Evolutionary conservation across 768 basidiomycete species (phyloP).

Genomic region (Stropharia rugosoannulata): DNA sequence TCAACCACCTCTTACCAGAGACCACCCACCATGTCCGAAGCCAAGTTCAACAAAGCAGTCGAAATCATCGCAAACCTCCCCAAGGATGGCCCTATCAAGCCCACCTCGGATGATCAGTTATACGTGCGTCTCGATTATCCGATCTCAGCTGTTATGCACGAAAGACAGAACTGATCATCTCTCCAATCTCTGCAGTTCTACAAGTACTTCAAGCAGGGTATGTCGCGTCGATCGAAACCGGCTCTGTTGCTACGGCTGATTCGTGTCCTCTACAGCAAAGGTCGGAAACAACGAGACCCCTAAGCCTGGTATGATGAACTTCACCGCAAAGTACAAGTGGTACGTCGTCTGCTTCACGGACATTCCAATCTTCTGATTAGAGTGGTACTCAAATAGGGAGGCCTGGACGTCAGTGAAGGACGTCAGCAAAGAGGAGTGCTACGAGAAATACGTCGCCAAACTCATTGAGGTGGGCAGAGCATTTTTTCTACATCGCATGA

Average conservation of each 20-base stretch:
- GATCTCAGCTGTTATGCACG: neutral
- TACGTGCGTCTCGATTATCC: slow-evolving; percentile 48
- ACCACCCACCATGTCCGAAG: slow-evolving; percentile 56
- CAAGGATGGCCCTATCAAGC: slow-evolving; percentile 79
- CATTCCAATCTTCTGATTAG: neutral
- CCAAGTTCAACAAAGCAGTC: slow-evolving; percentile 77
- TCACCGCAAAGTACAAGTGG: slow-evolving; percentile 91
- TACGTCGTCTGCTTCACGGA: slow-evolving; percentile 26
- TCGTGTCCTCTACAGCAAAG: slow-evolving; percentile 45
- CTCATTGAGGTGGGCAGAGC: slow-evolving; percentile 57
- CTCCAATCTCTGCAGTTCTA: slow-evolving; percentile 69
- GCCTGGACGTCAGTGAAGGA: slow-evolving; percentile 84
- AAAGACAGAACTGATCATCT: neutral
- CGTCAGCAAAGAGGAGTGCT: slow-evolving; percentile 68
- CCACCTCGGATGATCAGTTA: slow-evolving; percentile 72
- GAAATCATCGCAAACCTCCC: slow-evolving; percentile 66
- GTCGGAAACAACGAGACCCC: slow-evolving; percentile 67
- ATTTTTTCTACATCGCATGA: neutral
- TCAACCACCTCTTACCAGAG: slow-evolving; percentile 2
- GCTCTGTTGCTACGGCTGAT: neutral
- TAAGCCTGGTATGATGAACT: slow-evolving; percentile 79
- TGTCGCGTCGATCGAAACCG: neutral
- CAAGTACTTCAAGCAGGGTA: slow-evolving; percentile 91
- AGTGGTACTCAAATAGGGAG: slow-evolving; percentile 51
- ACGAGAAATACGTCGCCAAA: slow-evolving; percentile 70